phyloP scores from a whole-genome alignment of 2,329 filamentous ascomycete species.

The Xylaria multiplex region DNA sequence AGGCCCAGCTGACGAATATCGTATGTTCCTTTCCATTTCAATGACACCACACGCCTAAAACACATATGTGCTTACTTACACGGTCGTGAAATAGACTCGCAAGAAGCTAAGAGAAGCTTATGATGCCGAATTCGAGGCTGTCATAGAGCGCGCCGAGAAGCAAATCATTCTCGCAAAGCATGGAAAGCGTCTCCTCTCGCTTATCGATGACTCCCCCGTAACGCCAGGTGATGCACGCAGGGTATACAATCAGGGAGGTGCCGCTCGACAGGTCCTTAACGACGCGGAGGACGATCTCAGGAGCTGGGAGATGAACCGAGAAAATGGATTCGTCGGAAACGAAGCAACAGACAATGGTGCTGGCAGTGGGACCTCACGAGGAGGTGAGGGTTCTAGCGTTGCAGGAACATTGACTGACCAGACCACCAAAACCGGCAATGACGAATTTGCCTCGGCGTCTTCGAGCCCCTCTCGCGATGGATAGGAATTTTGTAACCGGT shows the following conservation, averaged over 20 bases:
- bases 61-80: slow-evolving; percentile 7
- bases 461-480: slow-evolving; percentile 21
- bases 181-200: slow-evolving; percentile 82
- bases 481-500: background rate
- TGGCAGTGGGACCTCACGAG: slow-evolving; percentile 19
- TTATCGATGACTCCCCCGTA: slow-evolving; percentile 89
- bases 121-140: slow-evolving; percentile 85
- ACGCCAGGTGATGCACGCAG: slow-evolving; percentile 83
- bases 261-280: slow-evolving; percentile 86
- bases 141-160: slow-evolving; percentile 96
- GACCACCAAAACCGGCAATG: slow-evolving; percentile 19
- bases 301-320: slow-evolving; percentile 66
- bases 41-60: background rate
- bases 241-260: slow-evolving; percentile 71
- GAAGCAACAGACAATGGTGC: slow-evolving; percentile 17
- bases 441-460: slow-evolving; percentile 32
- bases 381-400: slow-evolving; percentile 35
- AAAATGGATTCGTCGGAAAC: slow-evolving; percentile 10
- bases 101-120: slow-evolving; percentile 97
- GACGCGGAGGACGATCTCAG: slow-evolving; percentile 91
- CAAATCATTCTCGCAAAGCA: slow-evolving; percentile 94
- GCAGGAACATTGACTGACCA: slow-evolving; percentile 31
- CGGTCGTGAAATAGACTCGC: slow-evolving; percentile 70
- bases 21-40: slow-evolving; percentile 61
- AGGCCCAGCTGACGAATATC: slow-evolving; percentile 95